phyloP scores from a whole-genome alignment of 2,329 filamentous ascomycete species.

The Didymella pomorum region DNA sequence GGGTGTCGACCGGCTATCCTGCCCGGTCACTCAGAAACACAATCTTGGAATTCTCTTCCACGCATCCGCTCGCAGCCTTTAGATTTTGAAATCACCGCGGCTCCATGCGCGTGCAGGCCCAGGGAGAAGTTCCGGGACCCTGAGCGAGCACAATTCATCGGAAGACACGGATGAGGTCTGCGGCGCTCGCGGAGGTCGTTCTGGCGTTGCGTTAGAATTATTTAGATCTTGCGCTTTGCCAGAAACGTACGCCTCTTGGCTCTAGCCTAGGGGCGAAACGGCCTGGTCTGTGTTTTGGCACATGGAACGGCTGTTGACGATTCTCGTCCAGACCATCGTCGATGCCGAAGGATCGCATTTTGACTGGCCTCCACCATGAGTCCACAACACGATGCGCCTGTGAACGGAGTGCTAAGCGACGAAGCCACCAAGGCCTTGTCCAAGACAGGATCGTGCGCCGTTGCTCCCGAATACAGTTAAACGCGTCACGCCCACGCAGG shows the following conservation, averaged over 20 bases:
- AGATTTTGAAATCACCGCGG: constrained; percentile 6
- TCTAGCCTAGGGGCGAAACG: constrained; percentile 5
- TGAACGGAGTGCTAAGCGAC: constrained; percentile 15
- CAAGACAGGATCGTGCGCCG: constrained; percentile 18
- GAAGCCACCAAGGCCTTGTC: not conserved
- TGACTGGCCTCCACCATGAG: constrained; percentile 11
- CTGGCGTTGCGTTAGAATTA: constrained; percentile 4
- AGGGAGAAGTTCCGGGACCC: not conserved
- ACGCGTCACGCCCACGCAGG: constrained; percentile 2
- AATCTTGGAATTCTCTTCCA: constrained; percentile 1
- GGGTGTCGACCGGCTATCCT: not conserved
- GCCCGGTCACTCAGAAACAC: not conserved
- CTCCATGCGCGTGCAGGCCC: not conserved
- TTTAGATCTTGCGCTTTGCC: not conserved
- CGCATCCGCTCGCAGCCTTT: not conserved
- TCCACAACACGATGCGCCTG: constrained; percentile 13
- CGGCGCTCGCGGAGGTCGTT: not conserved
- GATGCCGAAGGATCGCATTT: constrained; percentile 18
- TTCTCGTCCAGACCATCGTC: constrained; percentile 13
- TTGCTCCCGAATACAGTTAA: constrained; percentile 1
- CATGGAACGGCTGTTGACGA: constrained; percentile 8
- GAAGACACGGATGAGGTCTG: not conserved
- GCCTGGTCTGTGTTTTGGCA: not conserved
- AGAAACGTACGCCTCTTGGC: not conserved
- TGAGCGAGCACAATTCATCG: not conserved